Evolutionary conservation across 768 basidiomycete genomes (phyloP), one percentile per base, ranked within the genome.

Genomic region (Xanthoconium stramineum): DNA sequence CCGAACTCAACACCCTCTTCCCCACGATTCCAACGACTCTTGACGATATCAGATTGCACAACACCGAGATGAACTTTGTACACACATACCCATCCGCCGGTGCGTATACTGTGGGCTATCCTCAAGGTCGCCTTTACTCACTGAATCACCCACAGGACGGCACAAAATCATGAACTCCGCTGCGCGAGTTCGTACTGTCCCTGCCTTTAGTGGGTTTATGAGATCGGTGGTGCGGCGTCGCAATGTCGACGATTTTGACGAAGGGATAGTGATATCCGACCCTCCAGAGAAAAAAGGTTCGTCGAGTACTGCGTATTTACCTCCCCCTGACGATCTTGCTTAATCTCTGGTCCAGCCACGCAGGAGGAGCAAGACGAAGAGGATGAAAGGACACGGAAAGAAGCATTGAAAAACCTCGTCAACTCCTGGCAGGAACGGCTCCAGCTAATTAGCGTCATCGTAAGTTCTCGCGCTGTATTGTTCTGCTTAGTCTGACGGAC

Each of bases 381-480:
- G 35, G 83, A 85, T 53, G 79, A 78, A 11, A 66, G 74, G 50
- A 74, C 72, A 14, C 71, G 74, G 32, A 72, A 70, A 58, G 72
- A 75, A 46, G 80, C 78, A 4, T 72, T 79, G 72, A 76, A 66
- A 50, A 78, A 81, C 45, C 74, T 84, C 4, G 74, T 83, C 17
- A 76, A 78, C 61, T 80, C 81, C 3, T 85, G 84, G 84, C 79
- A 81, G 75, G 83, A 85, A 55, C 75, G 83, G 28, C 73, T 85
- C 45, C 83, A 84, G 67, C 69, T 85, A 11, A 83, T 85, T 66
- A 79, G 76, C 46, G 76, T 85, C 32, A 82, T 84, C 50, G 83
- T 83, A 40, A 63, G 81, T 72, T 36, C 29, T 52, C 6, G 1
- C 33, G 24, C 37, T n/a, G 17, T 30, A 6, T 10, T 44, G 3